phyloP scores from a whole-genome alignment of 2,329 filamentous ascomycete species.

The Scytalidium lignicola region DNA sequence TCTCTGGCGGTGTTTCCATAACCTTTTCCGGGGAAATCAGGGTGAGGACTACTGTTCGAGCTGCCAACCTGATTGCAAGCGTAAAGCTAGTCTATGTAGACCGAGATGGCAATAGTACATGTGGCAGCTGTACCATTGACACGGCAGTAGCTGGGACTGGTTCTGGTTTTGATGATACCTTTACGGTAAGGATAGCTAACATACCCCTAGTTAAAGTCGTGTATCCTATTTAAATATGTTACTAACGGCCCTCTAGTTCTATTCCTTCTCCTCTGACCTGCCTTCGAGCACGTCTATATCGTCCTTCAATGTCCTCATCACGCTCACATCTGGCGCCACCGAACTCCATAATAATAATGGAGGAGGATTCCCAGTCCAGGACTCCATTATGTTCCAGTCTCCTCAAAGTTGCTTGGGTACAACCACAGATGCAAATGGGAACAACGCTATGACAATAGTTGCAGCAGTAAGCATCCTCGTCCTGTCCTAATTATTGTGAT shows the following conservation, averaged over 20 bases:
- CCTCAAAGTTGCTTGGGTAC: conserved; percentile 49
- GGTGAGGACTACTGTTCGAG: conserved; percentile 44
- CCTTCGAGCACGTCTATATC: conserved; percentile 55
- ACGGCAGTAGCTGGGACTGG: conserved; percentile 42
- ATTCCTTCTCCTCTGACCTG: conserved; percentile 37
- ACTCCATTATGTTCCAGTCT: conserved; percentile 49
- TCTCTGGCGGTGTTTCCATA: conserved; percentile 41
- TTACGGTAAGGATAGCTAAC: conserved; percentile 37
- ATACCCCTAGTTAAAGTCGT: background rate
- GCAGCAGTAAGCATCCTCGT: conserved; percentile 18
- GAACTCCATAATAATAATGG: conserved; percentile 53
- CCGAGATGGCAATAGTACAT: conserved; percentile 37
- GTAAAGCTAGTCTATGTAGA: conserved; percentile 52
- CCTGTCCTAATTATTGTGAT: too few relatives aligned
- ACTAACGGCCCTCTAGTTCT: conserved; percentile 20
- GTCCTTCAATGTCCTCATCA: conserved; percentile 51
- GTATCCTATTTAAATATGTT: conserved; percentile 33
- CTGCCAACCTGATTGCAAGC: conserved; percentile 38
- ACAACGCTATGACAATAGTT: conserved; percentile 15
- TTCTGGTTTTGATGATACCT: conserved; percentile 55
- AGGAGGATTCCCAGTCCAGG: conserved; percentile 47
- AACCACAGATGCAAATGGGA: conserved; percentile 6
- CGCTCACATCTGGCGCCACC: conserved; percentile 40
- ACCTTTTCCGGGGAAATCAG: conserved; percentile 51
- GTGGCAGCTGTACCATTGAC: conserved; percentile 37